Conservation (phyloP, 1,284 basidiomycete species). For the Acaromyces ingoldii region DNA sequence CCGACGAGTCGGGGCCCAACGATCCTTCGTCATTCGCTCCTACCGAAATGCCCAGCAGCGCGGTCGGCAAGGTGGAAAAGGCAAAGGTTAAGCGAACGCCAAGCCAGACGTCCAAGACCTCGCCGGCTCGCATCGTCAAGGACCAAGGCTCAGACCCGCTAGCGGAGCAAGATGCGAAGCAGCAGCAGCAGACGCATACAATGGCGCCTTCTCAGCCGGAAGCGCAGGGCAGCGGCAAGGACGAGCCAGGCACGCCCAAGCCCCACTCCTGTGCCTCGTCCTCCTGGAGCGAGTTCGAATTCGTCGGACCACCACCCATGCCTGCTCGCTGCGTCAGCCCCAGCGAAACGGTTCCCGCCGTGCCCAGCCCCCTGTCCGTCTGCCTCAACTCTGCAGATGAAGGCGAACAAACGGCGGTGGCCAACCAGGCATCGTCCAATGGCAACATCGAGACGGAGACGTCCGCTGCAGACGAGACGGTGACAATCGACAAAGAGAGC, state of each 20-base stretch:
- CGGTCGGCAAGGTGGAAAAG: neutral
- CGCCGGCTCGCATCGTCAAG: too few relatives aligned
- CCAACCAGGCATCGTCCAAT: neutral
- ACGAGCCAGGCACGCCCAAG: neutral
- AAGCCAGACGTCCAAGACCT: too few relatives aligned
- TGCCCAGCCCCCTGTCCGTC: slow-evolving; percentile 41
- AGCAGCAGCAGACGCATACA: too few relatives aligned
- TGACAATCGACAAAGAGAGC: neutral
- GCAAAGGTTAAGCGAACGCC: too few relatives aligned
- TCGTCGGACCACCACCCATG: slow-evolving; percentile 27
- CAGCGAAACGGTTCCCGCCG: slow-evolving; percentile 37
- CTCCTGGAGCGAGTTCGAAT: slow-evolving; percentile 17
- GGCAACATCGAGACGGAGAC: neutral
- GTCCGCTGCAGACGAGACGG: too few relatives aligned
- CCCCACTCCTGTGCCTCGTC: neutral
- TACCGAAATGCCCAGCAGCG: too few relatives aligned
- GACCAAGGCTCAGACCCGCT: too few relatives aligned
- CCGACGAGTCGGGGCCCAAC: too few relatives aligned
- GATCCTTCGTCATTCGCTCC: too few relatives aligned
- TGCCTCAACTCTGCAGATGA: slow-evolving; percentile 15
- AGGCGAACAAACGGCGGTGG: neutral
- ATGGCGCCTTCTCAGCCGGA: neutral
- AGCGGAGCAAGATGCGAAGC: too few relatives aligned
- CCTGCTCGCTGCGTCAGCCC: slow-evolving; percentile 31
- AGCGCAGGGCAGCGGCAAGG: neutral